Conservation (phyloP, 2,329 filamentous ascomycete genomes). For the Aspergillus brunneoviolaceus region DNA sequence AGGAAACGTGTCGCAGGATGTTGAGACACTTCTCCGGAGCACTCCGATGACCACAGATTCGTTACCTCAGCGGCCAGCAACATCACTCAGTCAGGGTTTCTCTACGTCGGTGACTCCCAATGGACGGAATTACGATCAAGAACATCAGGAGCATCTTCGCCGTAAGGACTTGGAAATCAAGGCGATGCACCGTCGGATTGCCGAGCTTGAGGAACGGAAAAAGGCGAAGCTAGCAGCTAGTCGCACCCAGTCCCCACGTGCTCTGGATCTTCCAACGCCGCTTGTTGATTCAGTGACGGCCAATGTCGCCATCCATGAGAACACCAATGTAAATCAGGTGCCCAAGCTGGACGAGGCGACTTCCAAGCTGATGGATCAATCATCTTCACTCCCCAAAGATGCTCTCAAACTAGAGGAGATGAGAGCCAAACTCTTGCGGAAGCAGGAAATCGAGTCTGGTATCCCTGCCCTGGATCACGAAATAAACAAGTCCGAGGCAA, state of each 20-base stretch:
- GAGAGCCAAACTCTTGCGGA: conserved; percentile 42
- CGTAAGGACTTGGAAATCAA: conserved; percentile 51
- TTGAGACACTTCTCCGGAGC: conserved; percentile 38
- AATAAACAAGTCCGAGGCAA: conserved; percentile 38
- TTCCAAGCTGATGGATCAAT: neutral
- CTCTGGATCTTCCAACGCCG: conserved; percentile 23
- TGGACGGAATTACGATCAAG: conserved; percentile 39
- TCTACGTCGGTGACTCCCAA: conserved; percentile 38
- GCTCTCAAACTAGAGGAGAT: conserved; percentile 30
- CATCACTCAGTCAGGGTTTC: conserved; percentile 42
- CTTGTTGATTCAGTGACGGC: conserved; percentile 12
- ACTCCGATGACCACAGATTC: conserved; percentile 49
- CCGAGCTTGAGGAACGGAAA: conserved; percentile 48
- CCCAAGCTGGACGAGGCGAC: neutral
- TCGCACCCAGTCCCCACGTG: conserved; percentile 37
- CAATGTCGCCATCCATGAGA: conserved; percentile 9
- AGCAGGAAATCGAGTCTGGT: conserved; percentile 50
- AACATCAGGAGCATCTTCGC: conserved; percentile 47
- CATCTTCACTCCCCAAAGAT: conserved; percentile 16
- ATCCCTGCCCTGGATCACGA: conserved; percentile 49
- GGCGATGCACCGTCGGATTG: conserved; percentile 50
- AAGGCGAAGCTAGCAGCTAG: conserved; percentile 43
- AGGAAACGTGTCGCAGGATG: conserved; percentile 23
- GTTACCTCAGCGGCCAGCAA: conserved; percentile 41
- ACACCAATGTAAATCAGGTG: neutral